phyloP scores from a whole-genome alignment of 2,329 filamentous ascomycete species.

The Diaporthe amygdali region DNA sequence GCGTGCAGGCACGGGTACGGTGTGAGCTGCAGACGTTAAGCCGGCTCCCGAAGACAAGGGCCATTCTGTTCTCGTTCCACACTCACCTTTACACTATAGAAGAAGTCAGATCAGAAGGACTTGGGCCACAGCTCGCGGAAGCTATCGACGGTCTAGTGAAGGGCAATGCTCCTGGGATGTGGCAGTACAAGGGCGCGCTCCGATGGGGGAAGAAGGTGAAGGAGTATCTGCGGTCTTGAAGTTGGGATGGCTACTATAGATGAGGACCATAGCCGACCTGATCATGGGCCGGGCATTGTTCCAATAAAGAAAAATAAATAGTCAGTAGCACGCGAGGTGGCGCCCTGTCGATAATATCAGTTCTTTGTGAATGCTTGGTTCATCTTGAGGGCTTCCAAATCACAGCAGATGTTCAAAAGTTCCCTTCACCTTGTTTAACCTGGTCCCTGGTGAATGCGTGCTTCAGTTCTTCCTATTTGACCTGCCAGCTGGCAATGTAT shows the following conservation, averaged over 20 bases:
- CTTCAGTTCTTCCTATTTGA: no score
- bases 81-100: slow-evolving; percentile 56
- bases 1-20: slow-evolving; percentile 41
- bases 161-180: slow-evolving; percentile 60
- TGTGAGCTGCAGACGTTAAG: slow-evolving; percentile 59
- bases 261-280: not conserved
- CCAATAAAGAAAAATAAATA: no score
- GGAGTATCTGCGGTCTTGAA: slow-evolving; percentile 47
- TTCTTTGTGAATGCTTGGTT: no score
- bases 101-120: slow-evolving; percentile 54
- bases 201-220: slow-evolving; percentile 54
- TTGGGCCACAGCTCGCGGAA: slow-evolving; percentile 51
- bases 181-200: slow-evolving; percentile 54
- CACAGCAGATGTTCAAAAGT: no score
- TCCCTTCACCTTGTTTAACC: no score
- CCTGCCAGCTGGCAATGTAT: no score
- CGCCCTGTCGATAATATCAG: no score
- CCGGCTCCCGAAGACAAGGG: slow-evolving; percentile 50
- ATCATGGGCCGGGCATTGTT: no score
- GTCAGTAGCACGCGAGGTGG: no score
- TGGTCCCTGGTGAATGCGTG: no score
- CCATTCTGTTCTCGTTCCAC: slow-evolving; percentile 61
- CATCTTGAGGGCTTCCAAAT: no score
- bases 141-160: slow-evolving; percentile 56
- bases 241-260: no score